Conservation (phyloP, 768 basidiomycete species). For the Tephrocybe rancida region DNA sequence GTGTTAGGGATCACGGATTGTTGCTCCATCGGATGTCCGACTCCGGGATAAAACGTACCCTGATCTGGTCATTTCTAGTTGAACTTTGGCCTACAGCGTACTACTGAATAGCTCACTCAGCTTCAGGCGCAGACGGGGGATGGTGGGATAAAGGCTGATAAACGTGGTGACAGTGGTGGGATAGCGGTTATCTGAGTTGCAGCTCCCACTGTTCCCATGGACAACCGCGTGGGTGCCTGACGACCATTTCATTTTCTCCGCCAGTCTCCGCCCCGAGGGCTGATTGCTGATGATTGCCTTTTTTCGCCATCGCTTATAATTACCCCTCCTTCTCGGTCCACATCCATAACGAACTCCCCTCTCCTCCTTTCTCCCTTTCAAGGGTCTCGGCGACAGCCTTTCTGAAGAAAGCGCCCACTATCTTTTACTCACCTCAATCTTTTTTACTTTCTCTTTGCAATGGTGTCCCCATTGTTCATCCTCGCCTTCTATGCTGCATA, state of each 20-base stretch:
- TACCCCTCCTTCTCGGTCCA: constrained; percentile 4
- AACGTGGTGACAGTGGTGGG: no score
- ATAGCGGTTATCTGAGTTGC: no score
- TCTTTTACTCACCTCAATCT: constrained; percentile 17
- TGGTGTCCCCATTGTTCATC: constrained; percentile 12
- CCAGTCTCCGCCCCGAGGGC: constrained; percentile 1
- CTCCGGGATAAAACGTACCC: no score
- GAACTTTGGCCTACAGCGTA: no score
- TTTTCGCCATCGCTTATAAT: constrained; percentile 10
- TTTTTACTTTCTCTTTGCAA: constrained; percentile 2
- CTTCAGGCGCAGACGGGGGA: no score
- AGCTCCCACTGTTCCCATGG: neutral
- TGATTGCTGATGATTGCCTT: constrained; percentile 11
- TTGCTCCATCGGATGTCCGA: no score
- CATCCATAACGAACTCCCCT: constrained; percentile 1
- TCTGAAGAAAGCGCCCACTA: constrained; percentile 8
- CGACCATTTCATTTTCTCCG: constrained; percentile 3
- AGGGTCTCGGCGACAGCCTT: neutral
- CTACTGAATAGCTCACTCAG: no score
- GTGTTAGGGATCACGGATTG: no score
- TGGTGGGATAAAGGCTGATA: no score
- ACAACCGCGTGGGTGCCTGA: constrained; percentile 3
- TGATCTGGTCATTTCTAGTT: no score
- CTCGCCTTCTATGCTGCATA: constrained; percentile 8
- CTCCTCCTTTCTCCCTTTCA: neutral